These are phyloP conservation scores for Fusarium nematophilum DNA, from an alignment of 2,329 filamentous ascomycete genomes.

Conservation along the genomic window DNA sequence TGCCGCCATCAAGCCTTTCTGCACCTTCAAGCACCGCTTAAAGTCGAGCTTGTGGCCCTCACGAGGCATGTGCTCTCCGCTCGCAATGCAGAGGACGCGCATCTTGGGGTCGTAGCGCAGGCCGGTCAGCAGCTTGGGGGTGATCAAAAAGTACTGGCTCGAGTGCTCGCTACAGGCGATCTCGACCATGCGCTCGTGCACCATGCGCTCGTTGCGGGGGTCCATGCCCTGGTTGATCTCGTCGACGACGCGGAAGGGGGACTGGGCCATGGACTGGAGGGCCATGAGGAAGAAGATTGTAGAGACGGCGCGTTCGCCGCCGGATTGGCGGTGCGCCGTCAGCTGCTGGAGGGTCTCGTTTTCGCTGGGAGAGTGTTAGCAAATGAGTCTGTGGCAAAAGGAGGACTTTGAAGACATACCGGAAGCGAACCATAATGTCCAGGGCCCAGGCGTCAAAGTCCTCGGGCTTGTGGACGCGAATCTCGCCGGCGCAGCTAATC, in stretches of 20 bases:
- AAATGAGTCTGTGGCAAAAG: not conserved
- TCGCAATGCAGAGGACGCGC: slow-evolving; percentile 93
- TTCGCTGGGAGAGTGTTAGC: slow-evolving; percentile 61
- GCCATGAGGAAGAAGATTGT: slow-evolving; percentile 99
- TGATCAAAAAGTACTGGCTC: slow-evolving; percentile 96
- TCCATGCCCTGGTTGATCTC: slow-evolving; percentile 99
- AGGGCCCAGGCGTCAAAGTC: slow-evolving; percentile 96
- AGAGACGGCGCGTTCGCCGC: slow-evolving; percentile 93
- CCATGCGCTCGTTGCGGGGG: slow-evolving; percentile 96
- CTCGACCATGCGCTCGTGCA: slow-evolving; percentile 97
- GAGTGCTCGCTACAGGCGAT: slow-evolving; percentile 89
- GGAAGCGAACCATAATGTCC: slow-evolving; percentile 94
- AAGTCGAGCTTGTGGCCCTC: slow-evolving; percentile 65
- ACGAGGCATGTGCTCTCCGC: slow-evolving; percentile 78
- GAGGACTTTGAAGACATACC: slow-evolving; percentile 63
- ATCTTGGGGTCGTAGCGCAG: slow-evolving; percentile 90
- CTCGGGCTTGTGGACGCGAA: slow-evolving; percentile 86
- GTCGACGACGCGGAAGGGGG: slow-evolving; percentile 97
- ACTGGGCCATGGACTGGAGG: slow-evolving; percentile 90
- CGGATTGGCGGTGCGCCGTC: slow-evolving; percentile 92
- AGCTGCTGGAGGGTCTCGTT: slow-evolving; percentile 86
- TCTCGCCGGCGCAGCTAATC: slow-evolving; percentile 94
- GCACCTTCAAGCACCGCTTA: slow-evolving; percentile 56
- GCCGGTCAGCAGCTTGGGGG: slow-evolving; percentile 89
- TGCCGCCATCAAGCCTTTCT: slow-evolving; percentile 54